phyloP scores from a whole-genome alignment of 495 filamentous ascomycete species.

The Lepraria neglecta region DNA sequence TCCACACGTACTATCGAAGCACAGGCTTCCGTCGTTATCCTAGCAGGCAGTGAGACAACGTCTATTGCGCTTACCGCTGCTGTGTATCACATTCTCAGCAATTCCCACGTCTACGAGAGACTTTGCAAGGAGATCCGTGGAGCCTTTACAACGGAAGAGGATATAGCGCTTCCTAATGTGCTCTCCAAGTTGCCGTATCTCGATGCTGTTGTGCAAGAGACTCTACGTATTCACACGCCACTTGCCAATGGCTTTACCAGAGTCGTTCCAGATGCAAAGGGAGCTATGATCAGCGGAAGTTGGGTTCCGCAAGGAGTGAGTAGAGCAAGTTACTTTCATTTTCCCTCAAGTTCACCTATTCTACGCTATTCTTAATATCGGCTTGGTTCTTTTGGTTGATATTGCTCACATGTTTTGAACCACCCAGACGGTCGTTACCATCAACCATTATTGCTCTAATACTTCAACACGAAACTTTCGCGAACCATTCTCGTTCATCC shows the following conservation, averaged over 20 bases:
- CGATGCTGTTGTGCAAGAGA: slow-evolving; percentile 51
- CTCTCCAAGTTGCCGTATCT: slow-evolving; percentile 44
- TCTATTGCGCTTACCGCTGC: slow-evolving; percentile 14
- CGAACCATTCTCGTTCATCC: slow-evolving; percentile 38
- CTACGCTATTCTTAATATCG: slow-evolving; percentile 15
- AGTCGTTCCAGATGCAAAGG: slow-evolving; percentile 37
- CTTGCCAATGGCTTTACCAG: slow-evolving; percentile 44
- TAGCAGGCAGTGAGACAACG: slow-evolving; percentile 14
- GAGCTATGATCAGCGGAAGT: slow-evolving; percentile 42
- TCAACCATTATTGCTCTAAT: slow-evolving; percentile 16
- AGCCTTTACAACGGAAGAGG: slow-evolving; percentile 3
- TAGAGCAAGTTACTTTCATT: no score
- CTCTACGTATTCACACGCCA: slow-evolving; percentile 54
- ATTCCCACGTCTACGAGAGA: slow-evolving; percentile 31
- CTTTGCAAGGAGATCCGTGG: slow-evolving; percentile 26
- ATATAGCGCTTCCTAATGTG: slow-evolving; percentile 30
- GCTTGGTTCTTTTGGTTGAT: not conserved
- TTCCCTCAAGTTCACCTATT: no score
- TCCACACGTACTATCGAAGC: slow-evolving; percentile 12
- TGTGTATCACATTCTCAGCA: slow-evolving; percentile 34
- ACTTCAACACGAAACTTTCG: slow-evolving; percentile 29
- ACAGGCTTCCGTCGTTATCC: slow-evolving; percentile 18
- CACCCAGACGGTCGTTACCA: slow-evolving; percentile 37
- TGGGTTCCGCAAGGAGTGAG: slow-evolving; percentile 34
- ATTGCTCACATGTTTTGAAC: not conserved